phyloP scores from a whole-genome alignment of 371 early-diverging fungal genomes.

The Capillidium heterosporum region DNA sequence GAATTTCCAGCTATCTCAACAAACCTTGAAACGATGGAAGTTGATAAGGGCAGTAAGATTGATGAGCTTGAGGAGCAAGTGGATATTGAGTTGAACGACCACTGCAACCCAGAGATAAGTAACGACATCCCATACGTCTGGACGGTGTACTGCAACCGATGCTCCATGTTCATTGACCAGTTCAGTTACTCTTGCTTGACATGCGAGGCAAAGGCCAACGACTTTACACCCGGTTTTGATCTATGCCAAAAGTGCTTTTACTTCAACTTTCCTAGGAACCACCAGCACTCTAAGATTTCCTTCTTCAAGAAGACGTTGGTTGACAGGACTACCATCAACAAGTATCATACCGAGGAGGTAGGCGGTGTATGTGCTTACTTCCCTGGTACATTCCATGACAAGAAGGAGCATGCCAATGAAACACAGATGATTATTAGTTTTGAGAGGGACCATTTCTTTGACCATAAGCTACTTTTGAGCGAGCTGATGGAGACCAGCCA shows the following conservation, averaged over 20 bases:
- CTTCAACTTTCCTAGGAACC: slow-evolving; percentile 46
- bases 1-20: background rate
- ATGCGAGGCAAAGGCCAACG: slow-evolving; percentile 53
- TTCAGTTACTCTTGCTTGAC: slow-evolving; percentile 62
- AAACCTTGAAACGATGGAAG: background rate
- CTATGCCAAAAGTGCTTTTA: slow-evolving; percentile 41
- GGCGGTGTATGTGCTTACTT: slow-evolving; percentile 40
- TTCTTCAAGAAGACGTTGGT: slow-evolving; percentile 57
- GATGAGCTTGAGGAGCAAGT: background rate
- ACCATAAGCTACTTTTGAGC: background rate
- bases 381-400: slow-evolving; percentile 15
- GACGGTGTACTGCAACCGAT: slow-evolving; percentile 11
- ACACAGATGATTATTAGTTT: slow-evolving; percentile 8
- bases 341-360: slow-evolving; percentile 29
- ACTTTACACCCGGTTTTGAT: slow-evolving; percentile 11
- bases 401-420: background rate
- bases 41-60: background rate
- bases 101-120: background rate
- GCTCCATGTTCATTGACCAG: slow-evolving; percentile 9
- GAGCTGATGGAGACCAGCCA: background rate
- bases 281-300: slow-evolving; percentile 54
- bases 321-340: slow-evolving; percentile 22
- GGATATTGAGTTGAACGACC: background rate
- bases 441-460: slow-evolving; percentile 5
- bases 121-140: background rate